Evolutionary conservation across 805 yeast genomes (phyloP), one percentile per base, ranked within the genome.

Genomic region (Ogataea henricii): DNA sequence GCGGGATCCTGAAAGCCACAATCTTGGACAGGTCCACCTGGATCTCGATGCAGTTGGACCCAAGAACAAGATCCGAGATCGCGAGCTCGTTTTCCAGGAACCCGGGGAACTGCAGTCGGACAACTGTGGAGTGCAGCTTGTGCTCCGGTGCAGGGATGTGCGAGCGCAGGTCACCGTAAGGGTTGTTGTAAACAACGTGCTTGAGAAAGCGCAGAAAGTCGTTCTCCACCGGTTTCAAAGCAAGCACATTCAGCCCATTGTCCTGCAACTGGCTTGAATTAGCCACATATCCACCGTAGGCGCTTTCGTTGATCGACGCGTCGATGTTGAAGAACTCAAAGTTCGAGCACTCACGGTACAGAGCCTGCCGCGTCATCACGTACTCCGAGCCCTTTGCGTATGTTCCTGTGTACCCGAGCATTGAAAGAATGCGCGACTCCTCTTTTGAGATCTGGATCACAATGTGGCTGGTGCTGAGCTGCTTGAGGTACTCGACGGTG

Each of bases 261-360:
- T 42, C 45, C 10, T 42, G 45, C 6, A 42, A 17, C n/a, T 42
- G 45, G 22, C 13, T 34, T 12, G 45, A 42, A 25, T 42, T 42
- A 12, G 45, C 39, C 39, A 42, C 45, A 27, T 42, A 42, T 12
- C 45, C 45, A 8, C 45, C 45, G 33, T 32, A 42, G 12, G 39
- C 45, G 16, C 39, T 23, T 27, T 42, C 39, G 25, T 33, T 34
- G 32, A 42, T 42, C 37, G 45, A 33, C 21, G 39, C 33, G 39
- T 42, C 45, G 25, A 42, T 21, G 32, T 42, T 42, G 45, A 42
- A 42, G 23, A 32, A 42, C 39, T 42, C 45, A 25, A 42, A 42
- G 25, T 42, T 42, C 12, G 45, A 42, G 17, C 45, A 42, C 13
- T 33, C 39, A 8, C 45, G 38, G 25, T 42, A 42, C 17, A 42